phyloP scores from a whole-genome alignment of 2,329 filamentous ascomycete genomes.

The Diaporthe nobilis region DNA sequence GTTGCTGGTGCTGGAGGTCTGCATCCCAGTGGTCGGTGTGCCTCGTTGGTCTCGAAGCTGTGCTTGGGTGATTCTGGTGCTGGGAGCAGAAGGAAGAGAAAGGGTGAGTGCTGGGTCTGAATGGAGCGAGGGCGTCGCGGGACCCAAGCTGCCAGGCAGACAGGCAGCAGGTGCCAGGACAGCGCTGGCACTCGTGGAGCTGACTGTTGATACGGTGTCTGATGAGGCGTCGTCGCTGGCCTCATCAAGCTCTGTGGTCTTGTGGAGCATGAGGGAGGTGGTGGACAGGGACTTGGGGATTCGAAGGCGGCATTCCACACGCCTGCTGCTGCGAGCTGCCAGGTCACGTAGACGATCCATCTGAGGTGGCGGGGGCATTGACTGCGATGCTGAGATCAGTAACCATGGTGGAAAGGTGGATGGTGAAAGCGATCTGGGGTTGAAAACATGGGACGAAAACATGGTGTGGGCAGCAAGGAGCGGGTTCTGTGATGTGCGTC shows the following conservation, averaged over 20 bases:
- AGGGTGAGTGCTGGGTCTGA: background rate
- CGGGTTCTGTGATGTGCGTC: background rate
- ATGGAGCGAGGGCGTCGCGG: background rate
- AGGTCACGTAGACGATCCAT: conserved; percentile 33
- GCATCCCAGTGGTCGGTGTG: too few relatives aligned
- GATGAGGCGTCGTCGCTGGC: background rate
- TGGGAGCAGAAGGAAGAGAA: too few relatives aligned
- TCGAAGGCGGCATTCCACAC: background rate
- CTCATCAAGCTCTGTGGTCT: background rate
- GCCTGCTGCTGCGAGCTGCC: conserved; percentile 10
- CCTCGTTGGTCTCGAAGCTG: background rate
- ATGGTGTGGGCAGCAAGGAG: background rate
- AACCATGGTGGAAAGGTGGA: conserved; percentile 14
- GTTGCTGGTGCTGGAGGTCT: background rate
- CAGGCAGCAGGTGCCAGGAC: background rate
- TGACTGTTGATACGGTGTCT: background rate
- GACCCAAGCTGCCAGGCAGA: background rate
- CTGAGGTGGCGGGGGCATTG: background rate
- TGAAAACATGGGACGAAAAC: background rate
- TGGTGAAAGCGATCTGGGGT: background rate
- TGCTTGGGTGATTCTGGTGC: background rate
- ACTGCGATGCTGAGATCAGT: conserved; percentile 9
- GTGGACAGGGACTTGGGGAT: conserved; percentile 13
- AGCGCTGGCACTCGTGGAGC: background rate
- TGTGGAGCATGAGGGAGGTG: conserved; percentile 6